These are phyloP conservation scores for Geranium rotundifolium DNA, from an alignment of 345 rosid species.

Conservation along the genomic window DNA sequence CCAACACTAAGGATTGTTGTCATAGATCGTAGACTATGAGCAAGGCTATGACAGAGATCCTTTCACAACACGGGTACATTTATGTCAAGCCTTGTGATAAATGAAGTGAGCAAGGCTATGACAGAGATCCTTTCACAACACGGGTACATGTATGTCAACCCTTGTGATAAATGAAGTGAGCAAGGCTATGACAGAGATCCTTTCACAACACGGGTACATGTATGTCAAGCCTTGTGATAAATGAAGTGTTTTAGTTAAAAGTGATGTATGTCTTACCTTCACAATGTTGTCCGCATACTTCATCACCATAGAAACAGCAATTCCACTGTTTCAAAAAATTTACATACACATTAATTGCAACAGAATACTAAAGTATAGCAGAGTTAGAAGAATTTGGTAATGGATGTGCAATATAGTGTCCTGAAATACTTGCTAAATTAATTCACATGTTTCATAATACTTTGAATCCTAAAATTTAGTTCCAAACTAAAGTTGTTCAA, in stretches of 20 bases:
- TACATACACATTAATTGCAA: conserved; percentile 2
- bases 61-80: background rate
- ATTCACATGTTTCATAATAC: background rate
- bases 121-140: background rate
- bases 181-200: background rate
- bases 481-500: background rate
- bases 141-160: background rate
- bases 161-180: background rate
- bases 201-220: background rate
- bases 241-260: background rate
- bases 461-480: background rate
- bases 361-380: background rate
- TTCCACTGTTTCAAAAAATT: conserved; percentile 46
- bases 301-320: conserved; percentile 98
- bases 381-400: background rate
- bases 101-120: background rate
- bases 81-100: background rate
- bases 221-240: background rate
- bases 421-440: background rate
- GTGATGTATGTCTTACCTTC: conserved; percentile 36
- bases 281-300: conserved; percentile 94
- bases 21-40: no score
- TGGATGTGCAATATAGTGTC: background rate
- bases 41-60: background rate
- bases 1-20: no score